These are phyloP conservation scores for Clonostachys byssicola DNA, from an alignment of 2,329 filamentous ascomycete genomes.

Conservation along the genomic window DNA sequence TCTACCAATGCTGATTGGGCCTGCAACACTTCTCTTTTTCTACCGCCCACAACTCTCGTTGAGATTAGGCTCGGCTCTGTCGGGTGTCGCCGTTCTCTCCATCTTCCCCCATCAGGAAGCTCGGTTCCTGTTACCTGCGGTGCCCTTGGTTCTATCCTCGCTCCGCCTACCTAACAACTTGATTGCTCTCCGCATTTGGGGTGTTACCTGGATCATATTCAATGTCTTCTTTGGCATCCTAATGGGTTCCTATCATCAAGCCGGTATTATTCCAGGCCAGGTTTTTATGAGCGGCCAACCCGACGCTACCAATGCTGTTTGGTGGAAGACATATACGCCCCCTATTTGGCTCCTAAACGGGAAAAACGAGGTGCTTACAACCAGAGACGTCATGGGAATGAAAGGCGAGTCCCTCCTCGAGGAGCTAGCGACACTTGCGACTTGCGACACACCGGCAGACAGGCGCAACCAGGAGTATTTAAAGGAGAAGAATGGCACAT, in stretches of 20 bases:
- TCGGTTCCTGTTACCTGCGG: slow-evolving; percentile 70
- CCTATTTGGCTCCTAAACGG: slow-evolving; percentile 77
- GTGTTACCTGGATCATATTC: slow-evolving; percentile 62
- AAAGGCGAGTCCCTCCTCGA: slow-evolving; percentile 55
- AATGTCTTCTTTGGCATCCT: slow-evolving; percentile 64
- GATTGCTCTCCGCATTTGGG: slow-evolving; percentile 47
- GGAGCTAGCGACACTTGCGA: slow-evolving; percentile 53
- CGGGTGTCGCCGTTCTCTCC: slow-evolving; percentile 66
- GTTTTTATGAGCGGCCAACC: slow-evolving; percentile 68
- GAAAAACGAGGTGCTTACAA: slow-evolving; percentile 67
- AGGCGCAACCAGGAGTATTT: slow-evolving; percentile 50
- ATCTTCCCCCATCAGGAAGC: slow-evolving; percentile 77
- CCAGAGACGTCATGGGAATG: slow-evolving; percentile 71
- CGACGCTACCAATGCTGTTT: slow-evolving; percentile 66
- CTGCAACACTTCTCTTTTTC: slow-evolving; percentile 60
- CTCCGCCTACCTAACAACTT: slow-evolving; percentile 59
- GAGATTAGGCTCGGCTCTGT: slow-evolving; percentile 69
- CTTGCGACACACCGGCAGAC: slow-evolving; percentile 57
- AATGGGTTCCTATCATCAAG: slow-evolving; percentile 82
- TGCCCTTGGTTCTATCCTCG: slow-evolving; percentile 74
- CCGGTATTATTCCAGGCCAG: slow-evolving; percentile 71
- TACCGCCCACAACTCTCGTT: slow-evolving; percentile 52
- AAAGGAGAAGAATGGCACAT: slow-evolving; percentile 60
- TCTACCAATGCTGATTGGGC: slow-evolving; percentile 66
- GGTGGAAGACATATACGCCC: slow-evolving; percentile 86